Evolutionary conservation across 2,329 filamentous ascomycete species (phyloP), one percentile per base, ranked within the genome.

Genomic region (Pestalotiopsis sp.): DNA sequence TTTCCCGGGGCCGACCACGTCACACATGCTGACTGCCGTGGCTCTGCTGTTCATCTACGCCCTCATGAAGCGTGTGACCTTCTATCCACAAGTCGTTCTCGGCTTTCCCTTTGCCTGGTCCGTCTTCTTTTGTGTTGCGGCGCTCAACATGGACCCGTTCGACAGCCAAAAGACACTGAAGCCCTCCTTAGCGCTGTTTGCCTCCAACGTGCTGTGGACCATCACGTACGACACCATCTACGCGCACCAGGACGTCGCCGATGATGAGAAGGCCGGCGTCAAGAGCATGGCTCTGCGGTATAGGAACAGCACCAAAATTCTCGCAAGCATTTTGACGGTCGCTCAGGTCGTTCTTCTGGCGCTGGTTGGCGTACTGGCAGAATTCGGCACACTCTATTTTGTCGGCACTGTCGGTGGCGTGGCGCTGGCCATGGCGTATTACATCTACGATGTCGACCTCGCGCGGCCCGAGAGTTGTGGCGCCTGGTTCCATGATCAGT

Each of bases 61-160:
- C 1, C 79, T 87, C 38, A 82, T 82, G 68, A 88, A 88, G 75
- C 81, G 85, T 23, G 74, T 87, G 36, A 86, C 84, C 58, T 78
- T 86, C 72, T 87, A 85, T 70, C 85, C 86, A 1, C 86, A 87
- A 71, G 79, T 83, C 49, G 80, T 85, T 7, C 76, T 88, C 7
- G 85, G 85, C 5, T 76, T 85, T 69, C 81, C 83, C 25, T 83
- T 87, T 70, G 85, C 84, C 1, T 85, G 81, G 80, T 84, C 81
- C 17, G 81, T 84, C 7, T 81, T 85, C 27, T 83, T 86, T 80
- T 81, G 82, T 14, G 83, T 82, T 65, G 80, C 83, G 0, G 80
- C 83, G 0, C 71, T 85, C 67, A 82, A 82, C 0, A 72, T 85
- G 23, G 82, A 85, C 72, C 75, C 85, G 38, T 73, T 85, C 27